Conservation (phyloP, 2,329 filamentous ascomycete genomes). For the Verruconis gallopava region DNA sequence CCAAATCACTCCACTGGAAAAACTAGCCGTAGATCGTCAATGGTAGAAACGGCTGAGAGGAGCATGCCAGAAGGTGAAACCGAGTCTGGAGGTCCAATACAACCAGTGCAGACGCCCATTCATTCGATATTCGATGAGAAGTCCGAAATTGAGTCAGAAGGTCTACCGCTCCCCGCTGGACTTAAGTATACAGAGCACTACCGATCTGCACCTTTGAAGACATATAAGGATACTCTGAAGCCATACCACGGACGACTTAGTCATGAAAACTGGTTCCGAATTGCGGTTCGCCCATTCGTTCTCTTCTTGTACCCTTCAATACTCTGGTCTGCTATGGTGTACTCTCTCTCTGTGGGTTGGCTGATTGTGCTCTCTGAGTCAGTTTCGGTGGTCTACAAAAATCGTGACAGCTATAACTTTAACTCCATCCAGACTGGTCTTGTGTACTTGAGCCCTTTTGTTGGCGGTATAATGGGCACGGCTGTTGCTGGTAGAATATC, state of each 20-base stretch:
- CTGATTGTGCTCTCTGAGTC: slow-evolving; percentile 88
- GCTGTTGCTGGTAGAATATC: slow-evolving; percentile 80
- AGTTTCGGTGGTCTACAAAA: slow-evolving; percentile 66
- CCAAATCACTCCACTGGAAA: too few species aligned
- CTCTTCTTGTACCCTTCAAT: slow-evolving; percentile 80
- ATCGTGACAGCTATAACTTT: slow-evolving; percentile 62
- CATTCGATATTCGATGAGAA: not conserved
- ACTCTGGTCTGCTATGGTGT: slow-evolving; percentile 76
- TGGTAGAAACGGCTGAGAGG: too few species aligned
- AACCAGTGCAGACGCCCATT: not conserved
- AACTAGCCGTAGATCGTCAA: too few species aligned
- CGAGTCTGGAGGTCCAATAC: too few species aligned
- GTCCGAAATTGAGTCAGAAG: not conserved
- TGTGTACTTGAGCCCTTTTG: slow-evolving; percentile 79
- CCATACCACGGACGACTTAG: slow-evolving; percentile 68
- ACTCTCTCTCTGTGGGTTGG: slow-evolving; percentile 84
- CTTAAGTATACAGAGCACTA: slow-evolving; percentile 59
- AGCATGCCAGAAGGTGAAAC: too few species aligned
- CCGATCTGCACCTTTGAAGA: slow-evolving; percentile 51
- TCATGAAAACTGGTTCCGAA: slow-evolving; percentile 66
- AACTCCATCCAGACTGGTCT: slow-evolving; percentile 67
- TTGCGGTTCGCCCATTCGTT: slow-evolving; percentile 67
- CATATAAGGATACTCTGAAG: slow-evolving; percentile 61
- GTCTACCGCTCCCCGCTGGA: slow-evolving; percentile 10
- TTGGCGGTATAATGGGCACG: slow-evolving; percentile 81